phyloP scores from a whole-genome alignment of 2,329 filamentous ascomycete species.

The Colletotrichum sp. region DNA sequence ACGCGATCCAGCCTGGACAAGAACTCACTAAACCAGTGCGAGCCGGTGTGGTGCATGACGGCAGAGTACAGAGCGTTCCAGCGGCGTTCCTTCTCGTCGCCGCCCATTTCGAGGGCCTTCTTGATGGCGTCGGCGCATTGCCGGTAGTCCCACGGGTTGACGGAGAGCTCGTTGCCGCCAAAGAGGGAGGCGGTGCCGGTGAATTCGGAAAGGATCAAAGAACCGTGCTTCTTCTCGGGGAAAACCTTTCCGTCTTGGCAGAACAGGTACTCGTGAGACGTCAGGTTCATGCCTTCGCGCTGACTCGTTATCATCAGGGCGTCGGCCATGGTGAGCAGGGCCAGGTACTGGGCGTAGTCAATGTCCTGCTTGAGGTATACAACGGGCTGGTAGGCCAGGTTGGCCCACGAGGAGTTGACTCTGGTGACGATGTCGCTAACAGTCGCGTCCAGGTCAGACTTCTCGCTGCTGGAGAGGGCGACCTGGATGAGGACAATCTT shows the following conservation, averaged over 20 bases:
- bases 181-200: slow-evolving; percentile 91
- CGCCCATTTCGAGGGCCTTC: slow-evolving; percentile 79
- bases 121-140: slow-evolving; percentile 88
- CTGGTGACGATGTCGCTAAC: slow-evolving; percentile 94
- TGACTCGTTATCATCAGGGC: slow-evolving; percentile 93
- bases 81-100: slow-evolving; percentile 74
- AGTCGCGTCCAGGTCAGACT: slow-evolving; percentile 84
- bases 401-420: slow-evolving; percentile 91
- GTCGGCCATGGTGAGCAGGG: slow-evolving; percentile 87
- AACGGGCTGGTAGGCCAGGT: slow-evolving; percentile 88
- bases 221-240: slow-evolving; percentile 79
- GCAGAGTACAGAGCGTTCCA: slow-evolving; percentile 78
- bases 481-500: slow-evolving; percentile 93
- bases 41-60: slow-evolving; percentile 82
- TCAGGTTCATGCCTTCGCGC: slow-evolving; percentile 96
- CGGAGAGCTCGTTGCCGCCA: slow-evolving; percentile 77
- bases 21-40: slow-evolving; percentile 85
- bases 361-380: slow-evolving; percentile 97
- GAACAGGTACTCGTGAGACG: slow-evolving; percentile 90
- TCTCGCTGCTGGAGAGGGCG: slow-evolving; percentile 87
- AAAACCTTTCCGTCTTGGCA: slow-evolving; percentile 84
- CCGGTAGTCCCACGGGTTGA: slow-evolving; percentile 96
- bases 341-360: slow-evolving; percentile 90
- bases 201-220: slow-evolving; percentile 92
- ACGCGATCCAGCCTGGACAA: slow-evolving; percentile 73